Evolutionary conservation across 1,284 basidiomycete species (phyloP).

Genomic region (Ustilago curta): DNA sequence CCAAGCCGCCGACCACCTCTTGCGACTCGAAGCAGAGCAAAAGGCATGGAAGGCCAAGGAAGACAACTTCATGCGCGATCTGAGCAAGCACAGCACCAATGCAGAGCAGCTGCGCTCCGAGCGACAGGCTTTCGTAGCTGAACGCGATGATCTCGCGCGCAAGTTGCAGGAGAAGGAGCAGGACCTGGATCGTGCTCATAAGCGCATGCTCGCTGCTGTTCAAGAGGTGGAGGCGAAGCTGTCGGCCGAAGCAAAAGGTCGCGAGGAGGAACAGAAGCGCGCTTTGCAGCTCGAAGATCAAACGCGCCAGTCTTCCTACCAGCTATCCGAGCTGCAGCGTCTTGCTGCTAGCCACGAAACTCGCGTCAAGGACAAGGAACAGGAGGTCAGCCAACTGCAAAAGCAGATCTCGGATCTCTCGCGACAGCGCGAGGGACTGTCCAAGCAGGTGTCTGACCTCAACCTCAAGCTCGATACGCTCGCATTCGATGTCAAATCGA

Average conservation of each 20-base stretch:
- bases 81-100: slow-evolving; percentile 47
- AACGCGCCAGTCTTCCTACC: slow-evolving; percentile 76
- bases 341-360: slow-evolving; percentile 82
- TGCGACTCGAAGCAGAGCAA: slow-evolving; percentile 81
- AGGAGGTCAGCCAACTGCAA: slow-evolving; percentile 76
- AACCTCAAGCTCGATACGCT: slow-evolving; percentile 79
- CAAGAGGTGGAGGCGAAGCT: slow-evolving; percentile 82
- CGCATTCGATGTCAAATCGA: slow-evolving; percentile 76
- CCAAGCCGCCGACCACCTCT: slow-evolving; percentile 84
- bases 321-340: slow-evolving; percentile 81
- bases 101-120: slow-evolving; percentile 50
- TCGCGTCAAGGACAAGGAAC: slow-evolving; percentile 83
- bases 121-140: slow-evolving; percentile 41
- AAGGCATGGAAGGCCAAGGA: slow-evolving; percentile 78
- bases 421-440: slow-evolving; percentile 68
- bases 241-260: slow-evolving; percentile 75
- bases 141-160: slow-evolving; percentile 80
- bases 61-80: slow-evolving; percentile 61
- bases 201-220: slow-evolving; percentile 78
- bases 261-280: slow-evolving; percentile 51
- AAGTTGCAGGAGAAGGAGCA: slow-evolving; percentile 82
- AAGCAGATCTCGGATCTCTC: slow-evolving; percentile 75
- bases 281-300: slow-evolving; percentile 57
- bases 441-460: slow-evolving; percentile 75
- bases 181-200: slow-evolving; percentile 80